A percentile compares a stretch with the other conserved stretches of the same genome.
phyloP scores from a whole-genome alignment of 495 filamentous ascomycete genomes.

The Penicillium canescens region DNA sequence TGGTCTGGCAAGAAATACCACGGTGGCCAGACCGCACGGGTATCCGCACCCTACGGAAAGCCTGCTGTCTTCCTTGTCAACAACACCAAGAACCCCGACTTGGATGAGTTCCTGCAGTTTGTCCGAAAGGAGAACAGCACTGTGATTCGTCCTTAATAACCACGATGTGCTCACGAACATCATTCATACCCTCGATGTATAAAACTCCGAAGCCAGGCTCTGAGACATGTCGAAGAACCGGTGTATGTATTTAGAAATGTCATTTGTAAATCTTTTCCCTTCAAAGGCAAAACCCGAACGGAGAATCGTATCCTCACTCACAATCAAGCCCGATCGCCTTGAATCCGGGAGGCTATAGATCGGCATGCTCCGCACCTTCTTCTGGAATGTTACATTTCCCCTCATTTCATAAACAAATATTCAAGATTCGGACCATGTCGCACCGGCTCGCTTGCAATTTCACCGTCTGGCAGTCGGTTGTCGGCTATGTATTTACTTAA shows the following conservation, averaged over 20 bases:
- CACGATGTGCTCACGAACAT: not conserved
- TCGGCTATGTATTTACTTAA: too few relatives aligned
- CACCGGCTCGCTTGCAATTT: not conserved
- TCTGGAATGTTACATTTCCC: constrained; percentile 16
- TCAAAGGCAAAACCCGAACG: constrained; percentile 10
- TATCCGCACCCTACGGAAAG: constrained; percentile 22
- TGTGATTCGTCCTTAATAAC: constrained; percentile 16
- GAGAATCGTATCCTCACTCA: not conserved
- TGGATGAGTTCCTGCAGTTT: constrained; percentile 22
- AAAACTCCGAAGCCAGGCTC: not conserved
- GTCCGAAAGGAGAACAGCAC: constrained; percentile 20
- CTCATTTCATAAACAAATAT: constrained; percentile 6
- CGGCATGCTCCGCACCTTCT: constrained; percentile 3
- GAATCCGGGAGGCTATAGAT: not conserved
- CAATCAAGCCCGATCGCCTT: not conserved
- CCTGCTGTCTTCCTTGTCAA: constrained; percentile 26
- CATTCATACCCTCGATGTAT: not conserved
- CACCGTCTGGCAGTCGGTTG: too few relatives aligned
- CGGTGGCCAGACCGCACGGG: constrained; percentile 14
- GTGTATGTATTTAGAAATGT: not conserved
- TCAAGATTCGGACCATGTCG: not conserved
- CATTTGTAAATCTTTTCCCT: not conserved
- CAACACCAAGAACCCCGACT: constrained; percentile 15
- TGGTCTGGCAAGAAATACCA: constrained; percentile 21
- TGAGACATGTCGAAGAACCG: not conserved